Evolutionary conservation across 169 alveolate genomes (phyloP).

Genomic region (Eimeria tenella): DNA sequence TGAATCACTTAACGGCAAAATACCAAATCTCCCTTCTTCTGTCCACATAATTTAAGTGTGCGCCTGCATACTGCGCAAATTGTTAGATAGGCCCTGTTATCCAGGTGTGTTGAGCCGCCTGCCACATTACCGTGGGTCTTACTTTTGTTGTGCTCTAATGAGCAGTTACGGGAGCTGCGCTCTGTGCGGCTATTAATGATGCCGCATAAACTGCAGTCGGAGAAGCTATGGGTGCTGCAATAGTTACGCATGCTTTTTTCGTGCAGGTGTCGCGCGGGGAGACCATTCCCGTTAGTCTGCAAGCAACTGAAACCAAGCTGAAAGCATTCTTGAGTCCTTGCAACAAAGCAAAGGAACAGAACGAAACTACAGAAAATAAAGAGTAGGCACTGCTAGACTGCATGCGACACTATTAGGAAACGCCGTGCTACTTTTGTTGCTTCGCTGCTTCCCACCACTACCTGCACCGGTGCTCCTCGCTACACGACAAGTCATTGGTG

Average conservation of each 20-base stretch:
- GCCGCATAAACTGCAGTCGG: too few species aligned
- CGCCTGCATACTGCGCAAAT: too few species aligned
- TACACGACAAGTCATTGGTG: not conserved
- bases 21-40: not conserved
- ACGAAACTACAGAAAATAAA: not conserved
- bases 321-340: not conserved
- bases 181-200: too few species aligned
- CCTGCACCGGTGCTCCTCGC: too few species aligned
- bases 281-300: not conserved
- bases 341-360: not conserved
- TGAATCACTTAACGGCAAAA: not conserved
- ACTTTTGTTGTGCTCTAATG: too few species aligned
- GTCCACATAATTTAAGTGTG: too few species aligned
- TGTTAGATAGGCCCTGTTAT: too few species aligned
- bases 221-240: not conserved
- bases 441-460: too few species aligned
- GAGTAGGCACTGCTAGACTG: not conserved
- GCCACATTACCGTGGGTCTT: too few species aligned
- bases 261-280: slow-evolving; percentile 1
- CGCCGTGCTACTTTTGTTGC: not conserved
- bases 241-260: not conserved
- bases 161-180: too few species aligned
- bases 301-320: not conserved
- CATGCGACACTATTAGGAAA: not conserved
- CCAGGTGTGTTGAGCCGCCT: too few species aligned